Conservation (phyloP, 1,284 basidiomycete genomes). For the Ceratobasidium sp. region DNA sequence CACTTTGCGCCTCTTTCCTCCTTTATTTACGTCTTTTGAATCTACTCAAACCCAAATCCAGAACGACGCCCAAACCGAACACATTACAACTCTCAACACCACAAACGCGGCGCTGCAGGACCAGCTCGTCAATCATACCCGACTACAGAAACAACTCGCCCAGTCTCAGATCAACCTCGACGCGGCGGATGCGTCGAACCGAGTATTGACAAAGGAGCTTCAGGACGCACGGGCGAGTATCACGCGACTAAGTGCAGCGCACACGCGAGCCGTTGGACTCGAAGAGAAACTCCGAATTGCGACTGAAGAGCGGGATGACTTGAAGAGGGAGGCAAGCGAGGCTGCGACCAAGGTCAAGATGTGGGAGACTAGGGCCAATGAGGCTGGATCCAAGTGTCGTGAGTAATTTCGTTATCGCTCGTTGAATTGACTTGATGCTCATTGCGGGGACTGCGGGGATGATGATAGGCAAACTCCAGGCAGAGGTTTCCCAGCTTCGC, state of each 20-base stretch:
- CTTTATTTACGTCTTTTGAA: no score
- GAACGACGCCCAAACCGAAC: constrained; percentile 37
- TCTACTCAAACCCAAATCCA: background rate
- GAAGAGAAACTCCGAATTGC: constrained; percentile 68
- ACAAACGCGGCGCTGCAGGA: constrained; percentile 36
- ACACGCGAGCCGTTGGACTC: constrained; percentile 72
- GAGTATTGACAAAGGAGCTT: constrained; percentile 75
- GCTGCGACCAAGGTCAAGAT: constrained; percentile 73
- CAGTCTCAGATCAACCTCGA: constrained; percentile 85
- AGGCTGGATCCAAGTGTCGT: constrained; percentile 68
- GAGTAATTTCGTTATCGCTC: constrained; percentile 22
- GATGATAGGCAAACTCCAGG: constrained; percentile 75
- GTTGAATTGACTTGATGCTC: background rate
- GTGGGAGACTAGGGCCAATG: constrained; percentile 70
- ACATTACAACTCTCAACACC: constrained; percentile 38
- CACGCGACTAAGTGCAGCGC: constrained; percentile 69
- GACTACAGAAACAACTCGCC: constrained; percentile 66
- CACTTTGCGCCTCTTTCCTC: background rate
- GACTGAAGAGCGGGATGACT: constrained; percentile 80
- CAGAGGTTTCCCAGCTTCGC: constrained; percentile 68
- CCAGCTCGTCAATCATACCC: constrained; percentile 43
- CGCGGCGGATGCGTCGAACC: constrained; percentile 81
- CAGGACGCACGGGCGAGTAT: constrained; percentile 77
- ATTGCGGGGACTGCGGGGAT: background rate
- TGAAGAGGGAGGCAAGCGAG: constrained; percentile 80